Percentiles rank a stretch among this genome's conserved stretches.
These are phyloP conservation scores for Claviceps humidiphila DNA, from an alignment of 2,329 filamentous ascomycete genomes.

Conservation along the genomic window DNA sequence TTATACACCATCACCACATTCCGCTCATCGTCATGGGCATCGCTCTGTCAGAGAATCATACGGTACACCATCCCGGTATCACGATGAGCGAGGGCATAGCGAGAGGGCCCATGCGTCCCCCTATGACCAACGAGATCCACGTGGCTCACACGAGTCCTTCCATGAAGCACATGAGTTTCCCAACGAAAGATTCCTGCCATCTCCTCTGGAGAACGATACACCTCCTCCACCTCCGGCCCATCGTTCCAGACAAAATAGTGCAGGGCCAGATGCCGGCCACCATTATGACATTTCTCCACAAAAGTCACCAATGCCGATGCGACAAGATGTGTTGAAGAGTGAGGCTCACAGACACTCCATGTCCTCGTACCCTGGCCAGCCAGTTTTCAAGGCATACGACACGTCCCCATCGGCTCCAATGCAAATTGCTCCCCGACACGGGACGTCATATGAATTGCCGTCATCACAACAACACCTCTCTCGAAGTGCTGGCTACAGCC, in stretches of 20 bases:
- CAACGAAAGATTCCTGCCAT: conserved; percentile 21
- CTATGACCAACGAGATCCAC: conserved; percentile 26
- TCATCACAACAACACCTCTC: conserved; percentile 35
- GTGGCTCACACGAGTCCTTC: conserved; percentile 21
- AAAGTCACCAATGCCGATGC: conserved; percentile 40
- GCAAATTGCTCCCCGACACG: conserved; percentile 14
- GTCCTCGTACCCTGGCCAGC: conserved; percentile 38
- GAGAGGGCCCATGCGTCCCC: conserved; percentile 16
- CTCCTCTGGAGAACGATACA: conserved; percentile 27
- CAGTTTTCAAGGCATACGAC: conserved; percentile 38
- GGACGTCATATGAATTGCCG: conserved; percentile 21
- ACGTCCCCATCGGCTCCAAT: conserved; percentile 28
- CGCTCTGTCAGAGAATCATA: conserved; percentile 22
- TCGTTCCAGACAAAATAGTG: conserved; percentile 32
- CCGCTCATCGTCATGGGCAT: conserved; percentile 18
- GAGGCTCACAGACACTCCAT: conserved; percentile 42
- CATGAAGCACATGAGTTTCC: conserved; percentile 20
- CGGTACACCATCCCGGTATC: conserved; percentile 20
- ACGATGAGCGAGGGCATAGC: conserved; percentile 25
- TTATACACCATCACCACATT: conserved; percentile 22
- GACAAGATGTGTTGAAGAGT: conserved; percentile 43
- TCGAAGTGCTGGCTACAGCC: conserved; percentile 34
- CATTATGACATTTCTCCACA: conserved; percentile 27
- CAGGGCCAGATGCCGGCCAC: conserved; percentile 26
- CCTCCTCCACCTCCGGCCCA: conserved; percentile 46